Percentiles rank a stretch among this genome's conserved stretches.
Evolutionary conservation across 2,329 filamentous ascomycete species (phyloP).

Genomic region (Stylonectria norvegica): DNA sequence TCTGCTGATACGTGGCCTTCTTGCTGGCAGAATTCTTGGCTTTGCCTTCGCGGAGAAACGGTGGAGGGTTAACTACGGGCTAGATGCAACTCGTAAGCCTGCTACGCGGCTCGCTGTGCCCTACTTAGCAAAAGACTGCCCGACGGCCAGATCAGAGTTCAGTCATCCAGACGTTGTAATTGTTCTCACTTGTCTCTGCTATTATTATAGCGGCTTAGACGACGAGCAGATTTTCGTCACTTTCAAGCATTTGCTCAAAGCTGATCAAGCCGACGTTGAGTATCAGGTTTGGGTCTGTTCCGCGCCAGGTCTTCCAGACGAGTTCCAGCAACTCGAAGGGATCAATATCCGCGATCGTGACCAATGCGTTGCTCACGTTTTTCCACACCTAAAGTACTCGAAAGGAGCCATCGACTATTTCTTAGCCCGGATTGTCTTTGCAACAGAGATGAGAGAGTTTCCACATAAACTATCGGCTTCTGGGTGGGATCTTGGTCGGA

Average conservation of each 20-base stretch:
- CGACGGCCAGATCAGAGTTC: constrained; percentile 55
- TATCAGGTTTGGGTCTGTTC: constrained; percentile 49
- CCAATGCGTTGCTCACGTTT: constrained; percentile 48
- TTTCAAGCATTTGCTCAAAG: constrained; percentile 46
- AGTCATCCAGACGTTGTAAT: constrained; percentile 60
- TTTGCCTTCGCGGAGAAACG: constrained; percentile 56
- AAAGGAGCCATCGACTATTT: constrained; percentile 62
- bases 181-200: constrained; percentile 51
- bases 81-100: constrained; percentile 41
- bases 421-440: constrained; percentile 55
- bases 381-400: constrained; percentile 48
- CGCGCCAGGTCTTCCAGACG: constrained; percentile 28
- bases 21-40: constrained; percentile 51
- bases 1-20: constrained; percentile 45
- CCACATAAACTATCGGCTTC: constrained; percentile 60
- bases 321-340: constrained; percentile 41
- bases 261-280: constrained; percentile 50
- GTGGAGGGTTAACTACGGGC: constrained; percentile 64
- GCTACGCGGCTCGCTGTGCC: constrained; percentile 53
- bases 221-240: constrained; percentile 47
- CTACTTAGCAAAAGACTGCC: constrained; percentile 57
- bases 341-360: constrained; percentile 57
- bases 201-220: constrained; percentile 54
- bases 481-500: constrained; percentile 61
- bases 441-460: constrained; percentile 61